Evolutionary conservation across 257 asterid genomes (phyloP).

Genomic region (Gentiana macrophylla): DNA sequence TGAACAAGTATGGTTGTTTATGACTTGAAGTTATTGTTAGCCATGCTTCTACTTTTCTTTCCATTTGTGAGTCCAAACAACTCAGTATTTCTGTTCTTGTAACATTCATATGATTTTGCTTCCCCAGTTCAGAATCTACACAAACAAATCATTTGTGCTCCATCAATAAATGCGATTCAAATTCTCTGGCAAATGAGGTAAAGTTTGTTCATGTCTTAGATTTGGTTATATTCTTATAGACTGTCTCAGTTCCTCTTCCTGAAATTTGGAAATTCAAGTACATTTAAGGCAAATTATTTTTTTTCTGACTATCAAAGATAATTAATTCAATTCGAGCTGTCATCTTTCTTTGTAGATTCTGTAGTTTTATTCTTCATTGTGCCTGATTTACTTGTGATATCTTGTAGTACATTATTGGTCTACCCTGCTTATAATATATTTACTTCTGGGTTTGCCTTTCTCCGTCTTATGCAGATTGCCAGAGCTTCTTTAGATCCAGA

Average conservation of each 20-base stretch:
- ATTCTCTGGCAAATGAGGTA: slow-evolving; percentile 95
- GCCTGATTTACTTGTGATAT: no score
- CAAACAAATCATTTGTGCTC: slow-evolving; percentile 94
- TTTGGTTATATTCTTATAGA: neutral
- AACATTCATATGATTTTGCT: slow-evolving; percentile 19
- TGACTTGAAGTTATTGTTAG: no score
- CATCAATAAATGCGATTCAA: slow-evolving; percentile 86
- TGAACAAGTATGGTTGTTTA: no score
- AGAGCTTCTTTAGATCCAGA: slow-evolving; percentile 83
- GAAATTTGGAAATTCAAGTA: neutral
- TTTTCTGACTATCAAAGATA: neutral
- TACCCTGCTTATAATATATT: neutral
- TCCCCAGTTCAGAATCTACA: slow-evolving; percentile 69
- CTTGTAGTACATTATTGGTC: neutral
- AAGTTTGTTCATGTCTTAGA: slow-evolving; percentile 7
- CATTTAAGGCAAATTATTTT: neutral
- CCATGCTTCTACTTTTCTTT: no score
- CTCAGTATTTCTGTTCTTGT: slow-evolving; percentile 8
- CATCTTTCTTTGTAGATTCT: no score
- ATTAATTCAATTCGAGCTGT: no score
- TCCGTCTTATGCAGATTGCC: slow-evolving; percentile 52
- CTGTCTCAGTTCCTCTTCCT: neutral
- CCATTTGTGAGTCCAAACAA: no score
- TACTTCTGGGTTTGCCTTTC: neutral
- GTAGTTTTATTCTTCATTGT: no score